Percentiles rank a stretch among this genome's conserved stretches.
phyloP scores from a whole-genome alignment of 1,284 basidiomycete genomes.

The Ceraceosorus guamensis region DNA sequence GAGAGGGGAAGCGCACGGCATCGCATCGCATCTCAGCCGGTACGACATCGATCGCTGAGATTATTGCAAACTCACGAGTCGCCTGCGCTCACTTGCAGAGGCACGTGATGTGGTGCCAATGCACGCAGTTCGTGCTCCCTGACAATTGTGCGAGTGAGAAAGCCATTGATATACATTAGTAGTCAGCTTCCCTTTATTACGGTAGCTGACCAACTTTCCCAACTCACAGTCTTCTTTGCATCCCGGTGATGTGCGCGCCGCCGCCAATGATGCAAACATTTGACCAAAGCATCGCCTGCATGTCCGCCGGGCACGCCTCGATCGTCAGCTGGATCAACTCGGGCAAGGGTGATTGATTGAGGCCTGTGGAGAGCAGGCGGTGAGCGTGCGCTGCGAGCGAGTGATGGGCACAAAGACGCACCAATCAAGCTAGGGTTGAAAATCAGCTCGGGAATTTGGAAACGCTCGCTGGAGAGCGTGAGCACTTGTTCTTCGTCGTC shows the following conservation, averaged over 20 bases:
- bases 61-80: not conserved
- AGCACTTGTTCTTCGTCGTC: slow-evolving; percentile 66
- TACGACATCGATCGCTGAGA: too few relatives aligned
- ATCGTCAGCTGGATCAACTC: slow-evolving; percentile 70
- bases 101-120: slow-evolving; percentile 23
- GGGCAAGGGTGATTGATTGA: slow-evolving; percentile 72
- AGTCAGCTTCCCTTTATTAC: not conserved
- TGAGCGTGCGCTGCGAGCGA: not conserved
- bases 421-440: slow-evolving; percentile 84
- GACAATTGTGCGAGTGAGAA: not conserved
- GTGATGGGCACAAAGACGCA: slow-evolving; percentile 33
- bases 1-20: too few relatives aligned
- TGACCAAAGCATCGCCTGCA: slow-evolving; percentile 85
- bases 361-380: slow-evolving; percentile 53
- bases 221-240: slow-evolving; percentile 63
- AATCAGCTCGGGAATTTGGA: slow-evolving; percentile 76
- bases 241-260: slow-evolving; percentile 65
- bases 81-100: slow-evolving; percentile 12
- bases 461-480: slow-evolving; percentile 79
- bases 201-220: not conserved
- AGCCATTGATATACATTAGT: not conserved
- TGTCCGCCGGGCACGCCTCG: slow-evolving; percentile 53
- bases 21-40: too few relatives aligned
- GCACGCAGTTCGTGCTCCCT: slow-evolving; percentile 19
- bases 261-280: slow-evolving; percentile 87